Evolutionary conservation across 495 filamentous ascomycete species (phyloP).

Genomic region (Trichoderma parareesei): DNA sequence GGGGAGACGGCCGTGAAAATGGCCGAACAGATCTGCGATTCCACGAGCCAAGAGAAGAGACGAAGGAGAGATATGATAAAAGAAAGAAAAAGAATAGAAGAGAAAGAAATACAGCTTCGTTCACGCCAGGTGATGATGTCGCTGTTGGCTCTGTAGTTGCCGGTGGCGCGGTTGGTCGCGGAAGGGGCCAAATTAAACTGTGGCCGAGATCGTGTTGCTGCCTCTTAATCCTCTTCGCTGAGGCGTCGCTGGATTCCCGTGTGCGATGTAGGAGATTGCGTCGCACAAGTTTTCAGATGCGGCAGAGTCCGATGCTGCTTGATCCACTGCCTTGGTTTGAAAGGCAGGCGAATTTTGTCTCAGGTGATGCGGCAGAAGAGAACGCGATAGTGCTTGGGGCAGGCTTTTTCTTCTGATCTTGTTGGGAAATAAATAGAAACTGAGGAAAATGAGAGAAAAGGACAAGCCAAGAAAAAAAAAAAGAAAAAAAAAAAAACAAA

Average conservation of each 20-base stretch:
- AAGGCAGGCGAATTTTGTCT: not conserved
- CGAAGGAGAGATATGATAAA: not conserved
- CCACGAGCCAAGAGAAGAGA: not conserved
- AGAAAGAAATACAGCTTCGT: not conserved
- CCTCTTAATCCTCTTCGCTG: not conserved
- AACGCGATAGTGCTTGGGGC: no score
- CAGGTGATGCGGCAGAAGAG: not conserved
- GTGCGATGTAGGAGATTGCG: not conserved
- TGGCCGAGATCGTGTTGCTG: not conserved
- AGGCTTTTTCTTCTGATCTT: no score
- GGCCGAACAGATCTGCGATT: not conserved
- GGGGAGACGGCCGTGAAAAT: not conserved
- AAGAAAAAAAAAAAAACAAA: no score
- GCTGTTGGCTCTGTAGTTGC: not conserved
- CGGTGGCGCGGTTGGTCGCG: not conserved
- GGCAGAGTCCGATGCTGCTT: not conserved
- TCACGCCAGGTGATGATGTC: constrained; percentile 4
- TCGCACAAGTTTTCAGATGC: not conserved
- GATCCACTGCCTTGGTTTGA: not conserved
- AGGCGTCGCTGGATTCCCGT: not conserved
- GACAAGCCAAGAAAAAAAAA: not conserved
- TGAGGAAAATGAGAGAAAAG: not conserved
- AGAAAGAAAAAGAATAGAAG: not conserved
- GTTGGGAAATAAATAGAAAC: not conserved
- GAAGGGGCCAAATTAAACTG: not conserved